These are phyloP conservation scores for Tolypocladium amazonense DNA, from an alignment of 2,329 filamentous ascomycete genomes.

Conservation along the genomic window DNA sequence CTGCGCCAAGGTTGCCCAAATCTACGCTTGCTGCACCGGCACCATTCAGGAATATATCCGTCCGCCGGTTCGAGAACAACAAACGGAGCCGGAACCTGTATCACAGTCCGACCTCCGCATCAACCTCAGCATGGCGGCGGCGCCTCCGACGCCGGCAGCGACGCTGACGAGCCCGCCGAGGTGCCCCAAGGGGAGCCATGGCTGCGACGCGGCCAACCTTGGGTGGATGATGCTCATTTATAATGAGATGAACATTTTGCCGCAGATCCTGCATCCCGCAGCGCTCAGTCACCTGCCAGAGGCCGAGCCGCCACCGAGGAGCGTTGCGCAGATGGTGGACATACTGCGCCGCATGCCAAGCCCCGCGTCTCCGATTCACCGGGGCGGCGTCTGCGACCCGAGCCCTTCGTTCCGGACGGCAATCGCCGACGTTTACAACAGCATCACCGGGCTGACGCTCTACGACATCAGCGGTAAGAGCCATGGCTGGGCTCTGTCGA, in stretches of 20 bases:
- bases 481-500: slow-evolving; percentile 39
- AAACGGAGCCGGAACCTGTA: slow-evolving; percentile 7
- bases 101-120: slow-evolving; percentile 10
- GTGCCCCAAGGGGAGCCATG: slow-evolving; percentile 37
- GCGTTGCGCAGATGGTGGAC: slow-evolving; percentile 34
- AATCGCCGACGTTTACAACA: slow-evolving; percentile 40
- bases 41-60: slow-evolving; percentile 36
- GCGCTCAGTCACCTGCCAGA: slow-evolving; percentile 13
- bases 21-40: slow-evolving; percentile 32
- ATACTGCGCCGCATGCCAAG: slow-evolving; percentile 31
- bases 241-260: slow-evolving; percentile 34
- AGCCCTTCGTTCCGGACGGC: slow-evolving; percentile 33
- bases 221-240: slow-evolving; percentile 44
- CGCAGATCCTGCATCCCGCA: slow-evolving; percentile 24
- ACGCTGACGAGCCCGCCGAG: slow-evolving; percentile 28
- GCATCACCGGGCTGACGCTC: slow-evolving; percentile 36
- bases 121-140: slow-evolving; percentile 7
- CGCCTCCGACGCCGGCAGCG: slow-evolving; percentile 7
- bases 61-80: slow-evolving; percentile 11
- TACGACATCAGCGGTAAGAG: slow-evolving; percentile 35
- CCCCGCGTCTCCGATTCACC: slow-evolving; percentile 28
- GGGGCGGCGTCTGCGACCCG: slow-evolving; percentile 38
- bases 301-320: slow-evolving; percentile 20
- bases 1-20: slow-evolving; percentile 38
- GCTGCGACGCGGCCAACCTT: slow-evolving; percentile 41